Percentiles rank a stretch among this genome's conserved stretches.
phyloP scores from a whole-genome alignment of 139 green algal species.

The Chlorella sp. region DNA sequence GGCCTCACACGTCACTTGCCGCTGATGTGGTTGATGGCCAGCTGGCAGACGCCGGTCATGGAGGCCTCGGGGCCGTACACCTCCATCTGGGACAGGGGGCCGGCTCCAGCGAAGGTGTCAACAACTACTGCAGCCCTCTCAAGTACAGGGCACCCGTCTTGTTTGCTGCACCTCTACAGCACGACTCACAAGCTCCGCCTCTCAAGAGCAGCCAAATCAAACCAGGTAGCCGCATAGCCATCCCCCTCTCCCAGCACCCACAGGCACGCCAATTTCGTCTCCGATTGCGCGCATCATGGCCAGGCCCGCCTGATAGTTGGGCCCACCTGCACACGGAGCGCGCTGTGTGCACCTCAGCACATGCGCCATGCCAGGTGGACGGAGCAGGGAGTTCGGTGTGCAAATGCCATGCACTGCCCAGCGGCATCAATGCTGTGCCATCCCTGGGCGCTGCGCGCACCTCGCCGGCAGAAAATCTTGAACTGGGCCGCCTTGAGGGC shows the following conservation, averaged over 20 bases:
- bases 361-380: too few species aligned
- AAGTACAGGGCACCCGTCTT: too few species aligned
- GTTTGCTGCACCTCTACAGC: too few species aligned
- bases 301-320: conserved; percentile 89
- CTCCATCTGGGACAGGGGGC: background rate
- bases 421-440: too few species aligned
- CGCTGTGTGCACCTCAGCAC: background rate
- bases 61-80: conserved; percentile 87
- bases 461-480: conserved; percentile 86
- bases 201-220: background rate
- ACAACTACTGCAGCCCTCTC: too few species aligned
- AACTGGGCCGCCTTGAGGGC: conserved; percentile 79
- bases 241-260: conserved; percentile 53
- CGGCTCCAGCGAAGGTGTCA: too few species aligned
- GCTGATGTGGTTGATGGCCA: too few species aligned
- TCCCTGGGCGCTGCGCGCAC: too few species aligned
- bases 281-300: conserved; percentile 80
- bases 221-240: background rate
- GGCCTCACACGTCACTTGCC: too few species aligned
- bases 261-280: conserved; percentile 69
- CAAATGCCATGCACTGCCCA: background rate
- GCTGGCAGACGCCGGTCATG: conserved; percentile 75
- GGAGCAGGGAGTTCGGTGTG: background rate
- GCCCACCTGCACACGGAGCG: conserved; percentile 49
- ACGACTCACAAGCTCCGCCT: too few species aligned